Evolutionary conservation across 192 early-diverging fungal genomes (phyloP), one percentile per base, ranked within the genome.

Genomic region (Backusella australiensis): DNA sequence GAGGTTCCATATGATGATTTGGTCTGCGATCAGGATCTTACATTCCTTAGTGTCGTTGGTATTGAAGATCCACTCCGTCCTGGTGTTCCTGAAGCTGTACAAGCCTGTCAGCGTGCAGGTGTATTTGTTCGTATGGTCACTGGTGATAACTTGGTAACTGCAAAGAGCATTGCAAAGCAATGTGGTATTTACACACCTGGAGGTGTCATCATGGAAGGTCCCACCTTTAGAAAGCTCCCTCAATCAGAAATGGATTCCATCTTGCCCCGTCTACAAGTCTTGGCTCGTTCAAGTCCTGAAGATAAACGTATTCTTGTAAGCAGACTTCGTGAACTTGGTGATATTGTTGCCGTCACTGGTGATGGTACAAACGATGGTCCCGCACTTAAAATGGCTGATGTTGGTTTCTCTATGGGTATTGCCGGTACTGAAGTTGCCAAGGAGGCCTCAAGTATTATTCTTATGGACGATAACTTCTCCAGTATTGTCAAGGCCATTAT

Each of bases 371-470:
- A 99, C 81, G 98, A 99, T 80, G 98, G 94, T 1, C 93, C 93
- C 14, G 98, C 98, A 17, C 84, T 99, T 67, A 96, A 96, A 81
- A 87, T 89, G 65, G 95, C 98, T 63, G 96, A 99, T 79, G 96
- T 99, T 38, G 98, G 98, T 11, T 99, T 99, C 83, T 91, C 91
- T 46, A 99, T 99, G 98, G 98, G 98, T 29, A 99, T 99, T 84
- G 93, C 98, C 2, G 98, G 98, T 42, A 99, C 97, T 11, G 97
- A 98, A 81, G 97, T 99, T 19, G 98, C 98, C 68, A 99, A 99
- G 83, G 98, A 99, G 81, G 98, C 98, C 1, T 97, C 96, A 12
- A 90, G 92, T 36, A 99, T 99, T 80, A 94, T 98, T 66, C 83
- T 99, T 68, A 93, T 99, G 89, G 98, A 99, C 77, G 98, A 99